Evolutionary conservation across 768 basidiomycete species (phyloP).

Genomic region (Suillus clintonianus): DNA sequence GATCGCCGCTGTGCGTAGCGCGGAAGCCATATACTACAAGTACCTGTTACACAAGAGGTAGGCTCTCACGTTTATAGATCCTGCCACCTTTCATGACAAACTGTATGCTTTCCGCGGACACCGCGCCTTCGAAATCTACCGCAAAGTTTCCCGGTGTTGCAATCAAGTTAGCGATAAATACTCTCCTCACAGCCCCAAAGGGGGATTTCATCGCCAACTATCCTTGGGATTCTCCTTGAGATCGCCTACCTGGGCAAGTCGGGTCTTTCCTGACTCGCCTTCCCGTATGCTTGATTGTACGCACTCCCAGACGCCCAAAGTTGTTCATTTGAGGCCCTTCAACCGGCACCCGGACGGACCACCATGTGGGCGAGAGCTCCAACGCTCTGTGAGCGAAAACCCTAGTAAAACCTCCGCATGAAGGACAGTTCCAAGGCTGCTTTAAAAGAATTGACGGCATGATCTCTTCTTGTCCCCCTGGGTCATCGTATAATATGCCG

Average conservation of each 20-base stretch:
- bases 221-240: constrained; percentile 23
- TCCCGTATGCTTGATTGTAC: constrained; percentile 54
- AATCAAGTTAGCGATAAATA: constrained; percentile 57
- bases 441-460: constrained; percentile 41
- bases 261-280: constrained; percentile 24
- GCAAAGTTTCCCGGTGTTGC: constrained; percentile 39
- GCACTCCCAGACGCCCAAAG: constrained; percentile 59
- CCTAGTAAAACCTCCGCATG: constrained; percentile 67
- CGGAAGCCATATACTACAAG: neutral
- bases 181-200: constrained; percentile 53
- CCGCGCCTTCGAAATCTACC: constrained; percentile 44
- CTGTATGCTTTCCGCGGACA: constrained; percentile 45
- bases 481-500: constrained; percentile 43
- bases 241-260: constrained; percentile 27
- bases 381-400: constrained; percentile 60
- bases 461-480: constrained; percentile 11
- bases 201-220: constrained; percentile 50
- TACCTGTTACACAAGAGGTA: constrained; percentile 10
- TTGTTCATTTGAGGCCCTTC: constrained; percentile 60
- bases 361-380: constrained; percentile 65
- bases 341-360: constrained; percentile 55
- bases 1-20: neutral
- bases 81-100: constrained; percentile 64
- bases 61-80: constrained; percentile 45
- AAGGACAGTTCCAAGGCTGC: constrained; percentile 44